Evolutionary conservation across 192 early-diverging fungal genomes (phyloP), one percentile per base, ranked within the genome.

Genomic region (Backusella tarrabulga): DNA sequence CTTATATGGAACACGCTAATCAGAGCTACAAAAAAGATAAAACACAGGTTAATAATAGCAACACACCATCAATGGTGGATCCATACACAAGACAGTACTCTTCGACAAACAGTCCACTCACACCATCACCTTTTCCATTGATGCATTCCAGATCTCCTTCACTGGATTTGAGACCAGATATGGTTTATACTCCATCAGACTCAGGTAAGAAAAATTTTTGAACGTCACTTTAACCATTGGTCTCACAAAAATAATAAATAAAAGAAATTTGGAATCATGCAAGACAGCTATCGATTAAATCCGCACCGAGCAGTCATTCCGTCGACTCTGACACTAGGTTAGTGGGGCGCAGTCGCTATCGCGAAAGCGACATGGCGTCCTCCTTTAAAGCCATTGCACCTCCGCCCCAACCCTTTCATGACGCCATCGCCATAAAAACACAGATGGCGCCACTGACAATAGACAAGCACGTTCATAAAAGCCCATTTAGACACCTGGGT

Each of bases 401-500:
- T 60, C 70, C 77, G 19, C 81, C 75, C 0, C 40, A 72, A n/a
- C 63, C 77, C 4, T 60, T 63, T 8, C 41, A 76, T 68, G 46
- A 73, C 68, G 73, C 6, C 46, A 44, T 54, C 6, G 76, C 17
- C 1, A 82, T 85, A 2, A 85, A 85, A 34, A 80, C 76, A 66
- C 88, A 89, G 67, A 87, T 89, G 81, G 69, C 85, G 21, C 88
- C 88, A 4, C 81, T 89, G 12, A 83, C 87, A 78, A 50, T 80
- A 73, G 81, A 26, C 67, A 79, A 19, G 21, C 81, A 1, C 85
- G 14, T 32, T 85, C 83, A 32, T 74, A 73, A 76, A 5, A 85
- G 92, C 81, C 72, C 78, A 1, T 95, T 94, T 74, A n/a, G 77
- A 3, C 91, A 83, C 54, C 82, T 96, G 60, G 89, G 91, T 21